Evolutionary conservation across 2,329 filamentous ascomycete genomes (phyloP), one percentile per base, ranked within the genome.

Genomic region (Camillea tinctor): DNA sequence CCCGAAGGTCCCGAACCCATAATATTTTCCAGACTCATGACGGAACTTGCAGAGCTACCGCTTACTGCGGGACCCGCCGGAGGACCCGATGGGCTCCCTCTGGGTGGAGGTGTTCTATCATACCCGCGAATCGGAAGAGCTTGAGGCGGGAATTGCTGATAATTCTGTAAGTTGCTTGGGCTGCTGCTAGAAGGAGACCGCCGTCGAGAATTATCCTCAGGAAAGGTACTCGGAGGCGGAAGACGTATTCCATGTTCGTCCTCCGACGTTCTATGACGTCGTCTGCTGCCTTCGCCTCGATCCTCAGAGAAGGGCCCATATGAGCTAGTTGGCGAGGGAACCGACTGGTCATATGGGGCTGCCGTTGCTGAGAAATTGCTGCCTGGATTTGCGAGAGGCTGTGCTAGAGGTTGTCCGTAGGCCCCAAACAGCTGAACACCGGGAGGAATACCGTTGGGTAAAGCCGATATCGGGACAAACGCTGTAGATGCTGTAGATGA

Each of bases 381-480:
- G 57, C 64, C 65, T 9, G 71, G 68, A 1, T 66, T 69, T 49
- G 76, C 75, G 49, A 86, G 66, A 20, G 84, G 84, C 63, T 86
- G 83, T 49, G 76, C 75, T 50, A 86, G 66, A 20, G 84, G 84
- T 62, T 86, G 83, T 9, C 84, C 84, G 63, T 85, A 86, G 0
- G 83, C 82, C 21, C 84, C 84, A 64, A 80, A 86, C 6, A 86
- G 74, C 59, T 80, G 82, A 1, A 82, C 84, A 1, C 84, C 83
- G 1, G 83, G 82, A 1, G 83, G 81, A 1, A 86, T 80, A 15
- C 81, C 82, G n/a, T 82, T 82, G n/a, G 80, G 80, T 5, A 86
- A 75, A 17, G 84, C 83, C 2, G 82, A 84, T 4, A 87, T 81
- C 1, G 84, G 84, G 15, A 86, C 82, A 63, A 86, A 86, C 1